Percentiles rank a stretch among this genome's conserved stretches.
Conservation (phyloP, 1,284 basidiomycete genomes). For the Inonotus hispidus region DNA sequence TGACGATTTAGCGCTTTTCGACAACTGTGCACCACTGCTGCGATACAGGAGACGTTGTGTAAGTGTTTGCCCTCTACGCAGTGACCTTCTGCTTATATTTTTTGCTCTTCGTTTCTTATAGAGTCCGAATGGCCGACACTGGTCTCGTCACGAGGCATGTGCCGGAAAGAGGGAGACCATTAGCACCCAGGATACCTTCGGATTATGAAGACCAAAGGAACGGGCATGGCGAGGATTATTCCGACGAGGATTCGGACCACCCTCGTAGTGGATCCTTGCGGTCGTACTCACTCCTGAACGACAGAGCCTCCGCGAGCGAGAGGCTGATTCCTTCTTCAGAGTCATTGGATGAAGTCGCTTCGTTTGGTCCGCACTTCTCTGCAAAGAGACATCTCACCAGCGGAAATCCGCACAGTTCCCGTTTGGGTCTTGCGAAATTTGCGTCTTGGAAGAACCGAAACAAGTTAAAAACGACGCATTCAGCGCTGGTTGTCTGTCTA, state of each 20-base stretch:
- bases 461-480: conserved; percentile 88
- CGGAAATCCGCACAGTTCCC: conserved; percentile 69
- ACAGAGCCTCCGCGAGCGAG: conserved; percentile 14
- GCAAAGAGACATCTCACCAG: conserved; percentile 84
- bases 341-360: conserved; percentile 22
- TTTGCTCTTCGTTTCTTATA: too few species aligned
- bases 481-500: conserved; percentile 90
- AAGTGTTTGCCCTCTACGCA: too few species aligned
- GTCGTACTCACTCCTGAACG: conserved; percentile 10
- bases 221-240: conserved; percentile 10
- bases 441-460: conserved; percentile 78
- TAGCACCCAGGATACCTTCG: background rate
- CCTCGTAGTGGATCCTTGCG: conserved; percentile 1
- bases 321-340: conserved; percentile 16
- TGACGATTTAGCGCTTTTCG: too few species aligned
- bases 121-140: too few species aligned
- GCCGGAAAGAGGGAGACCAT: conserved; percentile 8
- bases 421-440: conserved; percentile 57
- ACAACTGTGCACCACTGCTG: too few species aligned
- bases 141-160: background rate
- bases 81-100: too few species aligned
- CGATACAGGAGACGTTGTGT: too few species aligned
- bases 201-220: conserved; percentile 8
- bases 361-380: conserved; percentile 49
- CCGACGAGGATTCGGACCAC: conserved; percentile 11